Evolutionary conservation across 1,284 basidiomycete species (phyloP).

Genomic region (Paramarasmius palmivorus): DNA sequence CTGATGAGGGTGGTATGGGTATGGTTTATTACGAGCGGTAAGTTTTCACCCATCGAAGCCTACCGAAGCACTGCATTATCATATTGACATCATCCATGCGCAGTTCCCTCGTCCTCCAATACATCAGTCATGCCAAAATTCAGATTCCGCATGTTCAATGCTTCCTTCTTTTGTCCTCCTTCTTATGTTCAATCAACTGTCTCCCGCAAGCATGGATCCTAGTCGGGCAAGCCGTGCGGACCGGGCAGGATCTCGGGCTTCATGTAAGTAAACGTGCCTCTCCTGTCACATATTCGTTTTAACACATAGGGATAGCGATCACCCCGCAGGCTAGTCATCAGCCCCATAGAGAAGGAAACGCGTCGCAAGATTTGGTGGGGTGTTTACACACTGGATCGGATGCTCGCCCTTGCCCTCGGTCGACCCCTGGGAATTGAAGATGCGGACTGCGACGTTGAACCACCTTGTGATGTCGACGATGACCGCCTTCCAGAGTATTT

Average conservation of each 20-base stretch:
- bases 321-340: conserved; percentile 68
- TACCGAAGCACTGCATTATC: conserved; percentile 12
- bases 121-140: conserved; percentile 81
- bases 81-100: conserved; percentile 20
- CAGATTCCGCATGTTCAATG: conserved; percentile 87
- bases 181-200: conserved; percentile 87
- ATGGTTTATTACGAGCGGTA: conserved; percentile 87
- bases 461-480: conserved; percentile 81
- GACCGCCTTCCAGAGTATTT: conserved; percentile 73
- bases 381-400: conserved; percentile 84
- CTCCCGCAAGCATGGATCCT: conserved; percentile 90
- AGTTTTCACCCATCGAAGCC: conserved; percentile 20
- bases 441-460: conserved; percentile 79
- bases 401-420: conserved; percentile 86
- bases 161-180: conserved; percentile 84
- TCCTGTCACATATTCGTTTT: conserved; percentile 11
- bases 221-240: conserved; percentile 83
- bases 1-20: conserved; percentile 78
- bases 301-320: conserved; percentile 59
- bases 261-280: conserved; percentile 60
- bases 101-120: conserved; percentile 84
- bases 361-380: conserved; percentile 90
- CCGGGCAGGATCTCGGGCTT: conserved; percentile 85
- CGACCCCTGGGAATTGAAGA: conserved; percentile 81
- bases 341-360: conserved; percentile 82